Evolutionary conservation across 208 protist genomes (phyloP).

Genomic region (Trypanosoma caninum): DNA sequence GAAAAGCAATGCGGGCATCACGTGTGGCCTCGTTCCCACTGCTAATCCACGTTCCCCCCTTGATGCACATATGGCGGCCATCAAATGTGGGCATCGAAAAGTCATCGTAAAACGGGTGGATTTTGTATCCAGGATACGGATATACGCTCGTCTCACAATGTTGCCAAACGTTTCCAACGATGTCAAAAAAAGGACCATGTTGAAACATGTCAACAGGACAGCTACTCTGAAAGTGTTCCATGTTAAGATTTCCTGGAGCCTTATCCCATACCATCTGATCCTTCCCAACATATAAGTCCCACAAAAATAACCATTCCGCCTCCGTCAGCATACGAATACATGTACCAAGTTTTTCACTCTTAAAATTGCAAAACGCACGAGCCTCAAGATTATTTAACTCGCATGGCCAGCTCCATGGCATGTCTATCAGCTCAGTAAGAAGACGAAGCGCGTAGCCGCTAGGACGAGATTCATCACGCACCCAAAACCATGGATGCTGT

Average conservation of each 20-base stretch:
- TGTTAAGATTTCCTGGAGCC: constrained; percentile 87
- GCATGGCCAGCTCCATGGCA: constrained; percentile 95
- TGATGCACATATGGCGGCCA: constrained; percentile 93
- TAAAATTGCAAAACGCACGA: constrained; percentile 93
- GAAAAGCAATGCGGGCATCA: constrained; percentile 93
- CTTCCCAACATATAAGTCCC: constrained; percentile 72
- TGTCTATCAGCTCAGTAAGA: constrained; percentile 89
- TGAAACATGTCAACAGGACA: constrained; percentile 81
- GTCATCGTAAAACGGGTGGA: constrained; percentile 95
- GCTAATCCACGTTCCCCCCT: constrained; percentile 93
- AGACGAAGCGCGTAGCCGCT: constrained; percentile 86
- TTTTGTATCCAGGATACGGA: constrained; percentile 88
- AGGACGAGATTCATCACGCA: constrained; percentile 58
- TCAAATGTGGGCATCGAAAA: constrained; percentile 97
- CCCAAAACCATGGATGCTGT: constrained; percentile 93
- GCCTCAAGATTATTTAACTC: constrained; percentile 96
- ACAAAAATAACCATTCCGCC: constrained; percentile 86
- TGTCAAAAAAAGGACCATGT: constrained; percentile 88
- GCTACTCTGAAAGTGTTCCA: constrained; percentile 81
- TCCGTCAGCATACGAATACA: constrained; percentile 88
- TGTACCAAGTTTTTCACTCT: constrained; percentile 73
- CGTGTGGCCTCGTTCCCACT: constrained; percentile 93
- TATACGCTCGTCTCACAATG: constrained; percentile 90
- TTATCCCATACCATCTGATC: constrained; percentile 73
- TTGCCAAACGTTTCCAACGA: constrained; percentile 96